phyloP scores from a whole-genome alignment of 352 stramenopile species.

The Phytopythium oedochilum region DNA sequence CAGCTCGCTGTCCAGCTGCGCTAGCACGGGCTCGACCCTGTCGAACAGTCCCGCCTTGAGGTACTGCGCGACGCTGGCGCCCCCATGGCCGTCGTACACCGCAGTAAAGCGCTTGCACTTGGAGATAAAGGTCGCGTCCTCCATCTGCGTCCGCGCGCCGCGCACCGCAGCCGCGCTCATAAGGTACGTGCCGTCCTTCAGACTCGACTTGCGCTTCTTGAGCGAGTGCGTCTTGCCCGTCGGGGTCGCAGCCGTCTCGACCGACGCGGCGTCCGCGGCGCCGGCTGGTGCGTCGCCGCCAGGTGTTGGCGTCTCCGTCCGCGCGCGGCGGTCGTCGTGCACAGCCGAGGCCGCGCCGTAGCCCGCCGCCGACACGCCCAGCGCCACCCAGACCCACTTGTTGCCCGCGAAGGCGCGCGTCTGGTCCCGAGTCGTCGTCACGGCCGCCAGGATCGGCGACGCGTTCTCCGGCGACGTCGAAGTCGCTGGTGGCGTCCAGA shows the following conservation, averaged over 20 bases:
- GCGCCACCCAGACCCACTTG: constrained; percentile 6
- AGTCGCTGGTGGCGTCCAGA: constrained; percentile 2
- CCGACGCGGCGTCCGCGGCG: not conserved
- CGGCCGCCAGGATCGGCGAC: constrained; percentile 5
- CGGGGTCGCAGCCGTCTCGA: not conserved
- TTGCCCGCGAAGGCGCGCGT: not conserved
- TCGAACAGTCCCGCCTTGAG: constrained; percentile 58
- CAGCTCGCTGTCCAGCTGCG: constrained; percentile 39
- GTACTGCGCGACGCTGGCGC: constrained; percentile 60
- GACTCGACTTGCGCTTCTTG: constrained; percentile 47
- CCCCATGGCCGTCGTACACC: constrained; percentile 84
- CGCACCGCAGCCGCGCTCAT: constrained; percentile 71
- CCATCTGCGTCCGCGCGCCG: constrained; percentile 73
- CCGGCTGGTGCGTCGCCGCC: not conserved
- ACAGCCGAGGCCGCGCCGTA: constrained; percentile 8
- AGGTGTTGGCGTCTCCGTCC: constrained; percentile 2
- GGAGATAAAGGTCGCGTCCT: constrained; percentile 81
- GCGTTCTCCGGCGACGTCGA: not conserved
- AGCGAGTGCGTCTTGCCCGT: constrained; percentile 1
- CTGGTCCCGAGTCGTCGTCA: not conserved
- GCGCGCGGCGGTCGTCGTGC: not conserved
- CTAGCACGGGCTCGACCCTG: constrained; percentile 41
- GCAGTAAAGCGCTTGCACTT: constrained; percentile 76
- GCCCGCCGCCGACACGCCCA: constrained; percentile 14
- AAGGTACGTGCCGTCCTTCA: constrained; percentile 29